phyloP scores from a whole-genome alignment of 1,284 basidiomycete genomes.

The Malassezia sympodialis region DNA sequence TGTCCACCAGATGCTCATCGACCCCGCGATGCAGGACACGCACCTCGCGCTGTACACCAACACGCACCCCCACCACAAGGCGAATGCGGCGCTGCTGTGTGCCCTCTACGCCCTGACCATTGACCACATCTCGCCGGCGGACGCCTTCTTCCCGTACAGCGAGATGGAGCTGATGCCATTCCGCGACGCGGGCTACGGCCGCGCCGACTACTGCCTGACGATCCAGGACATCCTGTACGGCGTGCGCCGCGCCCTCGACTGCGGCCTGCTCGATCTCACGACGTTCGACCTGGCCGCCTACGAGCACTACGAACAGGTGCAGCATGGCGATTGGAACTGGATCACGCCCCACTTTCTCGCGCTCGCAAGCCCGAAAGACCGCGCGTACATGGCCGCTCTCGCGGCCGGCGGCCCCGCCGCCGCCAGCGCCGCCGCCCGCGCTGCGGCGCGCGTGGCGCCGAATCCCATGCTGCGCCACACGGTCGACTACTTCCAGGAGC shows the following conservation, averaged over 20 bases:
- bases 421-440: neutral
- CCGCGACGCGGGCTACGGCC: constrained; percentile 85
- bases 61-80: constrained; percentile 71
- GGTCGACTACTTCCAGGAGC: constrained; percentile 78
- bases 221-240: constrained; percentile 86
- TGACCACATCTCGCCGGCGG: constrained; percentile 78
- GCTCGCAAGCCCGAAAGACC: constrained; percentile 70
- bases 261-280: constrained; percentile 78
- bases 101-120: constrained; percentile 85
- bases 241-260: constrained; percentile 82
- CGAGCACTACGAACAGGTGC: constrained; percentile 63
- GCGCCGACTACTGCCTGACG: constrained; percentile 80
- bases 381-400: constrained; percentile 37
- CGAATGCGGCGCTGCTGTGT: constrained; percentile 84
- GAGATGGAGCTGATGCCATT: constrained; percentile 72
- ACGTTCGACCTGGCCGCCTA: constrained; percentile 75
- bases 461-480: constrained; percentile 55
- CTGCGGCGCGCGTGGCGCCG: constrained; percentile 12
- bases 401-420: constrained; percentile 44
- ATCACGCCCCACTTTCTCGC: constrained; percentile 60
- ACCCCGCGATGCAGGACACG: constrained; percentile 45
- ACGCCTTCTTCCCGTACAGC: constrained; percentile 69
- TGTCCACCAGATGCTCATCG: constrained; percentile 51
- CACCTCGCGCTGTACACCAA: constrained; percentile 82
- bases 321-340: constrained; percentile 87